These are phyloP conservation scores for Sutorius eximius DNA, from an alignment of 1,284 basidiomycete genomes.

Conservation along the genomic window DNA sequence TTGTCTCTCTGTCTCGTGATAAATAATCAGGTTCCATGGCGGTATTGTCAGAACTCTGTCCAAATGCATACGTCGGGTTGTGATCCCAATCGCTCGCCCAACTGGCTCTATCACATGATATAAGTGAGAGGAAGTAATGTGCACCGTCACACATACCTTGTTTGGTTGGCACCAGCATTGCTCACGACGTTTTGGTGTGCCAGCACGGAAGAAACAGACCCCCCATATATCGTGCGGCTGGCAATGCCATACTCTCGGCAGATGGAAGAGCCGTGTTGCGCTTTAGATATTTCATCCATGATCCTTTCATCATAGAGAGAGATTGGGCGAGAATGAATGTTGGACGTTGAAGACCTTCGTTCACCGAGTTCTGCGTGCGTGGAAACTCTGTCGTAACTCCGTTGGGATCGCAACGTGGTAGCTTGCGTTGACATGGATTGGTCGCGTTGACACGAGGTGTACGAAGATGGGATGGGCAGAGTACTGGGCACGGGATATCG, in stretches of 20 bases:
- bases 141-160: constrained; percentile 9
- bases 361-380: constrained; percentile 5
- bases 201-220: constrained; percentile 1
- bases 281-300: constrained; percentile 6
- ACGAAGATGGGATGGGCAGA: constrained; percentile 15
- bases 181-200: constrained; percentile 3
- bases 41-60: constrained; percentile 3
- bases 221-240: neutral
- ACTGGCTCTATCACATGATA: constrained; percentile 7
- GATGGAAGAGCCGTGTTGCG: neutral
- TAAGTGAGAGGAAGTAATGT: constrained; percentile 4
- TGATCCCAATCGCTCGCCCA: constrained; percentile 29
- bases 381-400: constrained; percentile 11
- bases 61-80: constrained; percentile 7
- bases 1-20: constrained; percentile 5
- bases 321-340: constrained; percentile 13
- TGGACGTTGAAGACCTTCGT: constrained; percentile 11
- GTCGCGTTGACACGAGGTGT: constrained; percentile 4
- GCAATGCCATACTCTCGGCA: neutral
- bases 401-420: constrained; percentile 12
- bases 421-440: constrained; percentile 9
- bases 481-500: constrained; percentile 28
- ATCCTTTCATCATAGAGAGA: constrained; percentile 9
- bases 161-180: constrained; percentile 2
- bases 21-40: constrained; percentile 2